phyloP scores from a whole-genome alignment of 1,139 yeast species.

The Geotrichum phurueaensis region DNA sequence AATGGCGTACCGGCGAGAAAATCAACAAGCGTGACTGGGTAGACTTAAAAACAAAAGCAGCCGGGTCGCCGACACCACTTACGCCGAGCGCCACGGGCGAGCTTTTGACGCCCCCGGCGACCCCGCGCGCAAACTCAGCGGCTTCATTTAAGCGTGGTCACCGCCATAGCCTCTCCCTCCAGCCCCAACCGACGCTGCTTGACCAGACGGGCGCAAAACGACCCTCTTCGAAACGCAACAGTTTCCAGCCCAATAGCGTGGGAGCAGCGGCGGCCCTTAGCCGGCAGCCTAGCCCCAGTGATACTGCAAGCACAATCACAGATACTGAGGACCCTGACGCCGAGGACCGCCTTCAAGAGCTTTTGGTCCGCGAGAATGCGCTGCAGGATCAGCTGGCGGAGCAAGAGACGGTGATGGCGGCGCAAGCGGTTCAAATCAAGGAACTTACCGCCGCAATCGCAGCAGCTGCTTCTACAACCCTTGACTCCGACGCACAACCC shows the following conservation, averaged over 20 bases:
- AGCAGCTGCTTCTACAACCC: neutral
- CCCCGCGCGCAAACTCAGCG: neutral
- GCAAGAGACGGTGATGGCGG: slow-evolving; percentile 29
- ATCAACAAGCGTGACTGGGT: neutral
- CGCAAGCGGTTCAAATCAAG: slow-evolving; percentile 17
- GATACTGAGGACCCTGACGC: slow-evolving; percentile 9
- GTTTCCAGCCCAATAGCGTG: neutral
- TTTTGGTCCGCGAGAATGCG: slow-evolving; percentile 32
- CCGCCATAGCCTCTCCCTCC: neutral
- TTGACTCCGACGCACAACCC: neutral
- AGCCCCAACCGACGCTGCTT: neutral
- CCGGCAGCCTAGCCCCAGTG: neutral
- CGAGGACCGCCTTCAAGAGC: slow-evolving; percentile 23
- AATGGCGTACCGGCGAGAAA: slow-evolving; percentile 45
- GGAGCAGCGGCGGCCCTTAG: neutral
- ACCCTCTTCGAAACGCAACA: neutral
- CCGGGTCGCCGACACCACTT: neutral
- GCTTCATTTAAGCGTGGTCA: neutral
- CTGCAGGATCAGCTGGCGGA: slow-evolving; percentile 34
- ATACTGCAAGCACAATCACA: slow-evolving; percentile 21
- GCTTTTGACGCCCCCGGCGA: neutral
- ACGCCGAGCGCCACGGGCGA: neutral
- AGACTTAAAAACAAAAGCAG: neutral
- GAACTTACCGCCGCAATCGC: neutral
- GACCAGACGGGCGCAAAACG: neutral